A percentile compares a stretch with the other conserved stretches of the same genome.
These are phyloP conservation scores for Colletotrichum cereale DNA, from an alignment of 2,329 filamentous ascomycete genomes.

Conservation along the genomic window DNA sequence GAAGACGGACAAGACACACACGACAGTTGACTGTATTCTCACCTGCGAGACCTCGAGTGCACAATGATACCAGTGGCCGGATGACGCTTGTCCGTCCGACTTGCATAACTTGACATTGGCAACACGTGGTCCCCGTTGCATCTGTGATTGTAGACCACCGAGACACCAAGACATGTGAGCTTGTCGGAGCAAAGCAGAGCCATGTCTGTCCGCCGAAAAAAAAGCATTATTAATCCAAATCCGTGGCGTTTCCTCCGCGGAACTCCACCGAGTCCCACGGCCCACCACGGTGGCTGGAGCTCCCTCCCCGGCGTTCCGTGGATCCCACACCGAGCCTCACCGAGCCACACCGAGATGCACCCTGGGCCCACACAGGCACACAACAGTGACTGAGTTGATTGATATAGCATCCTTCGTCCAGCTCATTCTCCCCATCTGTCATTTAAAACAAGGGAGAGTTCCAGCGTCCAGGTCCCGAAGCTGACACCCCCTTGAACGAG, in stretches of 20 bases:
- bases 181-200: background rate
- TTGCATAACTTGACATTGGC: background rate
- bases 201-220: background rate
- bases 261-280: conserved; percentile 17
- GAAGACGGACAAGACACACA: background rate
- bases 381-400: background rate
- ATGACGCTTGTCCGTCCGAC: background rate
- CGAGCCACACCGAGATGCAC: background rate
- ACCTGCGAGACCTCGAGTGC: background rate
- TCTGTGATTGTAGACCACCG: background rate
- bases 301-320: background rate
- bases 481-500: no score
- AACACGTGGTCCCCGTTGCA: background rate
- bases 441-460: no score
- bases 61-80: background rate
- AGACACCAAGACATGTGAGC: no score
- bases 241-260: conserved; percentile 23
- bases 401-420: no score
- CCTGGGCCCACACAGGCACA: no score
- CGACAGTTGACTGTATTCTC: background rate
- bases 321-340: conserved; percentile 2
- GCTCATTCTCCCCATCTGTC: no score
- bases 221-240: conserved; percentile 21
- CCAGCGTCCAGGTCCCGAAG: no score
- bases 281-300: conserved; percentile 22